Evolutionary conservation across 2,329 filamentous ascomycete species (phyloP), one percentile per base, ranked within the genome.

Genomic region (Aspergillus sp.): DNA sequence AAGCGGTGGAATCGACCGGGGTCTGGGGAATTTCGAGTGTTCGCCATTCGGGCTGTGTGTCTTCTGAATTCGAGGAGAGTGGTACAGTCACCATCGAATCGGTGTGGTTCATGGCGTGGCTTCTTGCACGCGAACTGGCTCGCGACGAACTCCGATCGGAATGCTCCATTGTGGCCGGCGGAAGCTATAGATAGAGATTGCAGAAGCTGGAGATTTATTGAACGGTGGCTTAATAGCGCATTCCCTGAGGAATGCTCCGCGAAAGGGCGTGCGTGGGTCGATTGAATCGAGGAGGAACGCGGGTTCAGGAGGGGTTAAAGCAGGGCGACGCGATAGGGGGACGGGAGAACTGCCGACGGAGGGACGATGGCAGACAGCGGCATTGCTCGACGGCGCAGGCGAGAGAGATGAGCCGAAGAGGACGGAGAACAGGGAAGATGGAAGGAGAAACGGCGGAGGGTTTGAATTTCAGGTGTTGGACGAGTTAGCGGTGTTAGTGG

Each of bases 81-180:
- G 89, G 85, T 49, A 92, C 90, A 7, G 90, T 92, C 50, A 92
- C 89, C 88, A 92, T 89, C 22, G 90, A 92, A 76, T 92, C 89
- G 54, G 80, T 83, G 23, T 80, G 74, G 59, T 71, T 71, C 0
- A 68, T n/a, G 34, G 15, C 54, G 25, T 41, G 60, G 22, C 56
- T 31, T 53, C 46, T 56, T 23, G 70, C 70, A 58, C 71, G 68
- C 13, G 68, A 63, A 34, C 64, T 60, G 38, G 59, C 61, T 17
- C 69, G 69, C 50, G 72, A 69, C 34, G 59, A 62, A 54, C 64
- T 59, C 50, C 64, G 56, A 48, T 71, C 68, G 56, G 68, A 62
- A 50, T 45, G 60, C n/a, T 73, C 69, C 69, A 76, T 76, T 54
- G 48, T 57, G 56, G 51, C 57, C 8, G 34, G 34, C 11, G 4